Conservation (phyloP, 495 filamentous ascomycete species). For the Symbiotaphrina buchneri region DNA sequence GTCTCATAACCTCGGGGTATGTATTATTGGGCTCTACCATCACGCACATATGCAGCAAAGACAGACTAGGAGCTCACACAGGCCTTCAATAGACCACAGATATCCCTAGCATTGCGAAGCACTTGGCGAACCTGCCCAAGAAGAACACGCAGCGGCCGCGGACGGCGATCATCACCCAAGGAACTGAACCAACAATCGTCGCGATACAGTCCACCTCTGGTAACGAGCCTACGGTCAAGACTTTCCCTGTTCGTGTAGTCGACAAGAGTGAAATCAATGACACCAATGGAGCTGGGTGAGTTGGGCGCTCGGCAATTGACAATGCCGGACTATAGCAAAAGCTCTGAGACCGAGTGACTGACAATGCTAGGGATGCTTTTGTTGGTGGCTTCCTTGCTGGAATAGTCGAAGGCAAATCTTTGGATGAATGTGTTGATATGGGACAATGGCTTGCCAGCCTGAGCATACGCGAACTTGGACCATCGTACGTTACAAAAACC, state of each 20-base stretch:
- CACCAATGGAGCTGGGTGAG: constrained; percentile 81
- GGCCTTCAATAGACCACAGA: constrained; percentile 30
- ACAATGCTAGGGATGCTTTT: constrained; percentile 58
- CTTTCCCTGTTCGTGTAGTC: constrained; percentile 62
- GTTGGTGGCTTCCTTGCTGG: constrained; percentile 85
- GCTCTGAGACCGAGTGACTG: constrained; percentile 1
- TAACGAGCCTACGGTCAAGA: constrained; percentile 44
- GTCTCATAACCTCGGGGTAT: constrained; percentile 31
- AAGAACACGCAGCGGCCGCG: constrained; percentile 58
- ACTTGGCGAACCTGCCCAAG: constrained; percentile 75
- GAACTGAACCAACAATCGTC: constrained; percentile 69
- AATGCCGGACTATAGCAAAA: neutral
- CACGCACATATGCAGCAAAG: neutral
- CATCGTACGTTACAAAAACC: constrained; percentile 46
- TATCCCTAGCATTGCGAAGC: constrained; percentile 69
- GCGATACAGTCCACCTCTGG: constrained; percentile 32
- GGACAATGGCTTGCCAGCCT: constrained; percentile 88
- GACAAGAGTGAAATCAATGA: constrained; percentile 58
- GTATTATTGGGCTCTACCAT: neutral
- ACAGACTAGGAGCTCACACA: neutral
- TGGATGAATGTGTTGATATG: constrained; percentile 59
- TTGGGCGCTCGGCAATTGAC: neutral
- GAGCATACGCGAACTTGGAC: constrained; percentile 83
- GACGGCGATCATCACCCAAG: constrained; percentile 81
- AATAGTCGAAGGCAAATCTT: constrained; percentile 57